Evolutionary conservation across 2,329 filamentous ascomycete genomes (phyloP).

Genomic region (Clarireedia monteithiana): DNA sequence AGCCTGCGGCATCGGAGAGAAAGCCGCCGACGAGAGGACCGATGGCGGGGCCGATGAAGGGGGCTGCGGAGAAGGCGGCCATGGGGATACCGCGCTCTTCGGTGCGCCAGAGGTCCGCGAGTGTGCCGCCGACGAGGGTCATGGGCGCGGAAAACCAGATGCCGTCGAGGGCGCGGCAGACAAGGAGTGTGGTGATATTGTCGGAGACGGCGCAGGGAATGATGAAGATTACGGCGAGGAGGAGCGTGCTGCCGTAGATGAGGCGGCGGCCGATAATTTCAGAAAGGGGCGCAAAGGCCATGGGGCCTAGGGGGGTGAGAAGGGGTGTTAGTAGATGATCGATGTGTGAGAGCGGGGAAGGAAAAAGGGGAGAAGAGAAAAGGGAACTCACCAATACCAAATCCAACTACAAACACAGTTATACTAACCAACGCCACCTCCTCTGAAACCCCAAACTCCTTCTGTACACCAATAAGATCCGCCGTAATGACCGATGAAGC

Average conservation of each 20-base stretch:
- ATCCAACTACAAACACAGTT: conserved; percentile 72
- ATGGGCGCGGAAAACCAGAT: conserved; percentile 82
- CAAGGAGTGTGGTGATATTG: conserved; percentile 69
- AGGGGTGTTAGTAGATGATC: conserved; percentile 6
- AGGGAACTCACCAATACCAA: conserved; percentile 56
- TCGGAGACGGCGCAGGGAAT: conserved; percentile 71
- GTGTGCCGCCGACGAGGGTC: conserved; percentile 75
- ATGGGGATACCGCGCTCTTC: conserved; percentile 82
- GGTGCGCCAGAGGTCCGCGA: conserved; percentile 77
- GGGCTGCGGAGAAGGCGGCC: conserved; percentile 77
- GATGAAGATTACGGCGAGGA: conserved; percentile 66
- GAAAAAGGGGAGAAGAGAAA: too few species aligned
- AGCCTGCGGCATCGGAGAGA: conserved; percentile 59
- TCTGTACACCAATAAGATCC: conserved; percentile 55
- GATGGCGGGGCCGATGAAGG: conserved; percentile 74
- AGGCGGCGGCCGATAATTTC: conserved; percentile 66
- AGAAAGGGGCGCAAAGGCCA: conserved; percentile 71
- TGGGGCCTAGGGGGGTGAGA: conserved; percentile 44
- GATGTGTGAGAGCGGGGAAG: not conserved
- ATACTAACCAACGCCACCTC: conserved; percentile 68
- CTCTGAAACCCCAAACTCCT: conserved; percentile 59
- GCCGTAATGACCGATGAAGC: conserved; percentile 70
- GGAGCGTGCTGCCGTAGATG: conserved; percentile 46
- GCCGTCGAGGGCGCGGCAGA: conserved; percentile 70
- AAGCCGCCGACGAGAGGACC: conserved; percentile 73